Conservation (phyloP, 768 basidiomycete genomes). For the Mycena maculata region DNA sequence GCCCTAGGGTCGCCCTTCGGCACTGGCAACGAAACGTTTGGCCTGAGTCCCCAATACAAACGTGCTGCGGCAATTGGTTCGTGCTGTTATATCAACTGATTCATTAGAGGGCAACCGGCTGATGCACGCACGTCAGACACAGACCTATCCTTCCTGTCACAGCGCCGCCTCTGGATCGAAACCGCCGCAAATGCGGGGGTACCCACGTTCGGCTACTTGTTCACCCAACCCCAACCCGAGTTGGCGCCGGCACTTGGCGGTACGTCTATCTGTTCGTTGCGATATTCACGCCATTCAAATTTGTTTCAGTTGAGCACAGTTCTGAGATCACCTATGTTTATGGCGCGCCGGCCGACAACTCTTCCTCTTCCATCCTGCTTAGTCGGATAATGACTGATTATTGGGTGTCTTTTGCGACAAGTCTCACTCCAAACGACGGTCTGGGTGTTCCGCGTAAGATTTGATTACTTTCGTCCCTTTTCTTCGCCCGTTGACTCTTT, state of each 20-base stretch:
- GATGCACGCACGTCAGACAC: conserved; percentile 26
- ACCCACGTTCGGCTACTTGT: conserved; percentile 51
- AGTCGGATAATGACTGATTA: conserved; percentile 55
- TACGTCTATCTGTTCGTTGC: conserved; percentile 27
- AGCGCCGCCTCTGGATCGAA: conserved; percentile 48
- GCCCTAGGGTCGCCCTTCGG: conserved; percentile 56
- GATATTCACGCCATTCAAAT: no score
- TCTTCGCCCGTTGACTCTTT: background rate
- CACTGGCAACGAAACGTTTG: conserved; percentile 57
- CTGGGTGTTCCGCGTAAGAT: conserved; percentile 48
- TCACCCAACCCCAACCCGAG: conserved; percentile 47
- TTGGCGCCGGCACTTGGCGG: conserved; percentile 45
- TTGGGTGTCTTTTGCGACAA: conserved; percentile 60
- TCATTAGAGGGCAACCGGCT: background rate
- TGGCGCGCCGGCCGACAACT: conserved; percentile 34
- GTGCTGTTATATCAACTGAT: background rate
- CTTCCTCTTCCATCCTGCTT: conserved; percentile 33
- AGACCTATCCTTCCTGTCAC: conserved; percentile 35
- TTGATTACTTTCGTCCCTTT: no score
- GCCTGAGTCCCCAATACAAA: conserved; percentile 52
- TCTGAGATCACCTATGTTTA: conserved; percentile 48
- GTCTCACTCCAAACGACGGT: conserved; percentile 57
- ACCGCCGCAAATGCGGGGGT: conserved; percentile 48
- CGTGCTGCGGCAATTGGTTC: conserved; percentile 42
- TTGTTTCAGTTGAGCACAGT: conserved; percentile 45